Conservation (phyloP, 116 monocot genomes). For the Posidonia oceanica region DNA sequence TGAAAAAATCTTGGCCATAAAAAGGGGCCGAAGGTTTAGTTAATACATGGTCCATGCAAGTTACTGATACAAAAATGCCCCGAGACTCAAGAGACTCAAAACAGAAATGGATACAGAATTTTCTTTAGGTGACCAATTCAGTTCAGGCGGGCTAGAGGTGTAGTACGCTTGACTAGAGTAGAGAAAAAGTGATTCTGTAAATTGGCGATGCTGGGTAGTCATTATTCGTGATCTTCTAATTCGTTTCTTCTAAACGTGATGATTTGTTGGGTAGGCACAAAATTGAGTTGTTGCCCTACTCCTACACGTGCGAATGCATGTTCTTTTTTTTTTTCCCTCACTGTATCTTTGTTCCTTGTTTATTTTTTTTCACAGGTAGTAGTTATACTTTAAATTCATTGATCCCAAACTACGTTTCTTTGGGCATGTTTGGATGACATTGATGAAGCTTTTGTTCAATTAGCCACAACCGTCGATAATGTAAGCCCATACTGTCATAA, state of each 20-base stretch:
- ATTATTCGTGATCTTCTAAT: background rate
- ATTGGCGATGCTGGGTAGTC: slow-evolving; percentile 2
- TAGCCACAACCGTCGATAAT: too few relatives aligned
- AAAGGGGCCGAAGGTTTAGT: too few relatives aligned
- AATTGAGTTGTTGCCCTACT: background rate
- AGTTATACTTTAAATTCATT: too few relatives aligned
- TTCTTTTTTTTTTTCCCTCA: too few relatives aligned
- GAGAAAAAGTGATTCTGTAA: background rate
- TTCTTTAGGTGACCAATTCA: background rate
- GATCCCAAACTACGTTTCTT: too few relatives aligned
- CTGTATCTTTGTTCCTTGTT: too few relatives aligned
- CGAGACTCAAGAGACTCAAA: background rate
- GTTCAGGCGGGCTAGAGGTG: background rate
- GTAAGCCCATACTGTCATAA: too few relatives aligned
- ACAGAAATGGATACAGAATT: background rate
- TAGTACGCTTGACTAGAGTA: background rate
- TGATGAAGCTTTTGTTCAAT: too few relatives aligned
- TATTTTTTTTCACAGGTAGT: too few relatives aligned
- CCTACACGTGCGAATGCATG: background rate
- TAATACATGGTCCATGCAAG: too few relatives aligned
- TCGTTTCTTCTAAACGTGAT: background rate
- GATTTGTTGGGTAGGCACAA: background rate
- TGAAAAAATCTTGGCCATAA: too few relatives aligned
- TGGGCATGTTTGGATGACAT: too few relatives aligned
- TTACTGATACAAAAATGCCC: background rate